Base-by-base conservation (phyloP, 2,329 filamentous ascomycete species). In the Ascochyta pisi region DNA sequence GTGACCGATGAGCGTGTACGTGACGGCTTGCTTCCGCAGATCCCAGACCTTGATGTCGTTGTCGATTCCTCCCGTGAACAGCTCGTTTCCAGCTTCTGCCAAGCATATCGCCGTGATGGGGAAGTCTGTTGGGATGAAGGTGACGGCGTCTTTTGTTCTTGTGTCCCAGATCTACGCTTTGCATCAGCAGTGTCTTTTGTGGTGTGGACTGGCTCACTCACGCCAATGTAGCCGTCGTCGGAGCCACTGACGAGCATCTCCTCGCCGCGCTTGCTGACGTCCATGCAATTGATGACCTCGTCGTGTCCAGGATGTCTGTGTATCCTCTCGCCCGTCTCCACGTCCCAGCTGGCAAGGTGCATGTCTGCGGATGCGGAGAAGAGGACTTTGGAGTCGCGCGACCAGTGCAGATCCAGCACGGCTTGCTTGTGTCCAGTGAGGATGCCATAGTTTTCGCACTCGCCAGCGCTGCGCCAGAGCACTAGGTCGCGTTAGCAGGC, bases 11-110 rank as follows among this genome's bases (percentile, higher is more conserved):
- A 99, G 88, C 1, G 89, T 89, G 76, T 98, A 97, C 6, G 92
- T 87, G 3, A 96, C 85, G 6, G 89, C 85, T 77, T 96, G 92
- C 81, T 96, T 98, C 64, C 95, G 87, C 70, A 98, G 79, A 76
- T 99, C 95, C 94, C 95, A 99, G 19, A 96, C 93, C 68, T 93
- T 92, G 74, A 99, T 96, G 67, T 96, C 92, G 72, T 98, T 97
- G 78, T 98, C 95, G 65, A 99, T 97, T 22, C 93, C 91, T 42
- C 94, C 94, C 6, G 91, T 90, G 76, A 95, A 99, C 24, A 99
- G 86, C 78, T 98, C 95, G 73, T 96, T 96, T 16, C 95, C 95
- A 1, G 94, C 92, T 74, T 96, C 92, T 0, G 93, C 89, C n/a
- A 98, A 82, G 15, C 92, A 91, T 6, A 98, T 86, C 0, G 94